A percentile compares a stretch with the other conserved stretches of the same genome.
Conservation (phyloP, 177 flowering plant genomes). For the Vitis hybrid region DNA sequence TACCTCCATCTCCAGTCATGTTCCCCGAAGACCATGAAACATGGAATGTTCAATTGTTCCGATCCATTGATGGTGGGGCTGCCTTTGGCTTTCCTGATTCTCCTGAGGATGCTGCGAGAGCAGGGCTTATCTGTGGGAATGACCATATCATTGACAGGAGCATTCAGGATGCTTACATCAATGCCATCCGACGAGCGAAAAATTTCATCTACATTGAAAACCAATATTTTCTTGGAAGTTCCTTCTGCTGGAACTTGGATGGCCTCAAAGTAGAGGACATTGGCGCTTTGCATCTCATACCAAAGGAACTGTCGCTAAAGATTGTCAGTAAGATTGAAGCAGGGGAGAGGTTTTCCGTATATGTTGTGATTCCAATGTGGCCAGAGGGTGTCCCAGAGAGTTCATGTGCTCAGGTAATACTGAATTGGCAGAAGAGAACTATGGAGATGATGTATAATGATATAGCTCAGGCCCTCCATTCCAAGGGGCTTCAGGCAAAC, state of each 20-base stretch:
- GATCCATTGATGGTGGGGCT: conserved; percentile 65
- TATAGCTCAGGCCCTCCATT: conserved; percentile 5
- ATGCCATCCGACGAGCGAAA: conserved; percentile 19
- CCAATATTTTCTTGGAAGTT: conserved; percentile 40
- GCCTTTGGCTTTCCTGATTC: conserved; percentile 37
- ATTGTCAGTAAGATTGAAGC: conserved; percentile 24
- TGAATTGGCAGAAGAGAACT: conserved; percentile 21
- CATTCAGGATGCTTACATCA: conserved; percentile 54
- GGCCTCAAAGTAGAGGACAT: background rate
- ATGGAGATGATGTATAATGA: conserved; percentile 56
- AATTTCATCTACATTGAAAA: conserved; percentile 57
- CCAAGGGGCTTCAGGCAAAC: conserved; percentile 4
- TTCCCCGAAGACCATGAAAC: conserved; percentile 40
- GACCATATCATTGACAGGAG: conserved; percentile 37
- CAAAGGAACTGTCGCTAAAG: conserved; percentile 39
- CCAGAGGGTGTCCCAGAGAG: conserved; percentile 11
- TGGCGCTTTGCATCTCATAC: conserved; percentile 6
- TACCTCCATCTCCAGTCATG: conserved; percentile 42
- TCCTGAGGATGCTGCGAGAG: background rate
- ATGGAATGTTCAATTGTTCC: conserved; percentile 57
- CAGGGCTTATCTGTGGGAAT: background rate
- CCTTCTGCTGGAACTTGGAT: conserved; percentile 2
- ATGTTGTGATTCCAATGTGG: conserved; percentile 15
- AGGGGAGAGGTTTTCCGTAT: conserved; percentile 11
- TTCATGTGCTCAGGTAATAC: conserved; percentile 7